Evolutionary conservation across 2,329 filamentous ascomycete species (phyloP).

Genomic region (Exophiala alcalophila): DNA sequence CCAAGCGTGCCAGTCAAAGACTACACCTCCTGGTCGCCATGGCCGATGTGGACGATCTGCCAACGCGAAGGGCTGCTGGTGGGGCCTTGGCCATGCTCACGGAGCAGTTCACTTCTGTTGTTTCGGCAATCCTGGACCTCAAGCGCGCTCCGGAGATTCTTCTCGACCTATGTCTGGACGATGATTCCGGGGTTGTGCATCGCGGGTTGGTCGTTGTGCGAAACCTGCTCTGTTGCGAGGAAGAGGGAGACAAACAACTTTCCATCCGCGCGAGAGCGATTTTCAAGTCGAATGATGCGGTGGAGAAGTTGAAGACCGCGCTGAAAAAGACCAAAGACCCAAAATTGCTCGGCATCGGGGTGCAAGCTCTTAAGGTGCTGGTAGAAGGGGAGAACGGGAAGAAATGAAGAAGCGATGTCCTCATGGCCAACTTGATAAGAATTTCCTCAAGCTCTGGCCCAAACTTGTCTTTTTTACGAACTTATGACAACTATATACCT

Average conservation of each 20-base stretch:
- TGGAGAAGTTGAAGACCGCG: slow-evolving; percentile 66
- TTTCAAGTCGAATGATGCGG: slow-evolving; percentile 60
- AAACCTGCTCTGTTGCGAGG: slow-evolving; percentile 60
- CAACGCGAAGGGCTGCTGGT: slow-evolving; percentile 77
- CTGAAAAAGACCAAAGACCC: slow-evolving; percentile 66
- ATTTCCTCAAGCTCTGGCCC: too few relatives aligned
- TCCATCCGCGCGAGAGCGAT: slow-evolving; percentile 60
- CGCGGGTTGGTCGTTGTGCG: slow-evolving; percentile 72
- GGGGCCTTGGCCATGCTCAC: slow-evolving; percentile 85
- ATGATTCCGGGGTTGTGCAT: slow-evolving; percentile 52
- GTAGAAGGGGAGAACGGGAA: slow-evolving; percentile 11
- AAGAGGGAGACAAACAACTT: slow-evolving; percentile 58
- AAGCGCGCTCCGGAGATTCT: slow-evolving; percentile 68
- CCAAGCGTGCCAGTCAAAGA: slow-evolving; percentile 65
- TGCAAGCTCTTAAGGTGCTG: slow-evolving; percentile 65
- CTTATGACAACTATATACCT: too few relatives aligned
- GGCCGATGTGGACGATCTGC: slow-evolving; percentile 76
- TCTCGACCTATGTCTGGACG: slow-evolving; percentile 74
- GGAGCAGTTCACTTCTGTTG: slow-evolving; percentile 66
- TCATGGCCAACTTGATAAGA: too few relatives aligned
- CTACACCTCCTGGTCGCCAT: slow-evolving; percentile 83
- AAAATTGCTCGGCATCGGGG: slow-evolving; percentile 67
- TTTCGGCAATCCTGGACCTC: slow-evolving; percentile 60
- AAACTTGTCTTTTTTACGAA: too few relatives aligned
- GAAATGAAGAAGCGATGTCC: not conserved